phyloP scores from a whole-genome alignment of 208 protist genomes.

The Tritrichomonas musculus region DNA sequence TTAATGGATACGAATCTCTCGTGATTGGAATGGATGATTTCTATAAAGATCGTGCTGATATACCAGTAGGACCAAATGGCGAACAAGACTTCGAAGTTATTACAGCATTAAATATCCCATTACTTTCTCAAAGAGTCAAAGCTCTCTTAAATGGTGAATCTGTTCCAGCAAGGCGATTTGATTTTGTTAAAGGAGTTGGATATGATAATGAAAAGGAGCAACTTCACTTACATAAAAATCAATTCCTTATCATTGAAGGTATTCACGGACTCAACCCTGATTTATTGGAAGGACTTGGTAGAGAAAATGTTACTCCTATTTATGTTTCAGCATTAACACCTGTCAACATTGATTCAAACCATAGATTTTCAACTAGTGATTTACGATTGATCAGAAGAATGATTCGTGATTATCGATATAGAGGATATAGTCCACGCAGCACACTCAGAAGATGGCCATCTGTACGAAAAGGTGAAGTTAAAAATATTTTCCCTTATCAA shows the following conservation, averaged over 20 bases:
- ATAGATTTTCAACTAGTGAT: slow-evolving; percentile 8
- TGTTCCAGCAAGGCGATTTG: neutral
- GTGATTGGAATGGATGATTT: slow-evolving; percentile 29
- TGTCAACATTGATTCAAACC: neutral
- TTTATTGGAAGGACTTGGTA: neutral
- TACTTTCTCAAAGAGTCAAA: neutral
- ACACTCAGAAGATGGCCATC: slow-evolving; percentile 16
- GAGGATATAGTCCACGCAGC: neutral
- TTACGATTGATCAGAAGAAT: slow-evolving; percentile 9
- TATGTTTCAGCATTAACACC: slow-evolving; percentile 17
- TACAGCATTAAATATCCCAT: neutral
- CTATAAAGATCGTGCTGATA: neutral
- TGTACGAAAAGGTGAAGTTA: slow-evolving; percentile 8
- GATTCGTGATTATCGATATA: slow-evolving; percentile 23
- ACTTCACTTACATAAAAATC: neutral
- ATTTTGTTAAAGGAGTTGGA: neutral
- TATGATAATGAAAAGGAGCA: neutral
- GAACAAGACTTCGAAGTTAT: slow-evolving; percentile 24
- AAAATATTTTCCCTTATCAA: slow-evolving; percentile 18
- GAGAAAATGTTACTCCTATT: slow-evolving; percentile 10
- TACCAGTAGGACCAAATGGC: neutral
- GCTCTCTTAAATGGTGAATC: neutral
- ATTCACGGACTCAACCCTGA: slow-evolving; percentile 22
- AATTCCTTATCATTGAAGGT: slow-evolving; percentile 29
- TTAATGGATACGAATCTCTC: neutral